phyloP scores from a whole-genome alignment of 2,329 filamentous ascomycete genomes.

The Colletotrichum tropicicola region DNA sequence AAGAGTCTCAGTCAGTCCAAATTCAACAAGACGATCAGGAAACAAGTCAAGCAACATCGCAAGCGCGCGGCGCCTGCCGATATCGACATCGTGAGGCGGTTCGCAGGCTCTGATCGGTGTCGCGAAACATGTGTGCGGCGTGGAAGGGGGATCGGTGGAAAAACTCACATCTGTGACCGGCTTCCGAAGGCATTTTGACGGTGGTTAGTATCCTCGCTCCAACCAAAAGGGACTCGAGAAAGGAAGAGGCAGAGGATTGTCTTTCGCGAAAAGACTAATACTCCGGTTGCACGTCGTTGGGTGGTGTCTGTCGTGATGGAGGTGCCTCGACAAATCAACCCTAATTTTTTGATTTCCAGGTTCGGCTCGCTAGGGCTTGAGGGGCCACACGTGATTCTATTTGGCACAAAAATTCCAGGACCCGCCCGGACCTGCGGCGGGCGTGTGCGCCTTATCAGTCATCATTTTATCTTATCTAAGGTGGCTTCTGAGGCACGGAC shows the following conservation, averaged over 20 bases:
- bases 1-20: slow-evolving; percentile 46
- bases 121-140: neutral
- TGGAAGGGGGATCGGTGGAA: slow-evolving; percentile 20
- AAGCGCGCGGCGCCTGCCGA: neutral
- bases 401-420: too few species aligned
- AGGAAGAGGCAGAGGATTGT: slow-evolving; percentile 50
- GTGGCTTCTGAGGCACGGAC: neutral
- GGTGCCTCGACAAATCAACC: too few species aligned
- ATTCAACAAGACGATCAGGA: neutral
- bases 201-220: slow-evolving; percentile 56
- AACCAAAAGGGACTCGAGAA: slow-evolving; percentile 51
- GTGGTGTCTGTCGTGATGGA: too few species aligned
- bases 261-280: slow-evolving; percentile 42
- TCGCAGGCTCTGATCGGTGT: neutral
- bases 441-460: too few species aligned
- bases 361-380: too few species aligned
- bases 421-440: too few species aligned
- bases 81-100: neutral
- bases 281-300: slow-evolving; percentile 30
- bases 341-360: too few species aligned
- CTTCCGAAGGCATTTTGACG: slow-evolving; percentile 87
- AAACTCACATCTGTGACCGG: slow-evolving; percentile 87
- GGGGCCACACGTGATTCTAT: too few species aligned
- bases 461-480: neutral
- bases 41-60: neutral